Evolutionary conservation across 2,329 filamentous ascomycete genomes (phyloP), one percentile per base, ranked within the genome.

Genomic region (Xylariaceae sp.): DNA sequence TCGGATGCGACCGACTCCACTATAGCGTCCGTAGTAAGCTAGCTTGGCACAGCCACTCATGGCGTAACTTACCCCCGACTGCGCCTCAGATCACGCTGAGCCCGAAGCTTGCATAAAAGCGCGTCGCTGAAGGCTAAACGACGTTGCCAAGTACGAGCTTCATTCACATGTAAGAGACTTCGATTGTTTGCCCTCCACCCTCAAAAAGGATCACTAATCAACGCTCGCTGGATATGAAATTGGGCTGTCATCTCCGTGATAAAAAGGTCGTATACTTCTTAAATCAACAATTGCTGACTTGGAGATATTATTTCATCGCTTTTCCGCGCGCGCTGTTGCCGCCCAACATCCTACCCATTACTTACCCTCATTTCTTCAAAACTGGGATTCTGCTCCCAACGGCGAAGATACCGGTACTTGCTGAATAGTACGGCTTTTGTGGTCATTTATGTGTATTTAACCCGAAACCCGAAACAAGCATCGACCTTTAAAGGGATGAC

Each of bases 81-180:
- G n/a, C n/a, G 40, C 40, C 40, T 26, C 40, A 42, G 29, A 43
- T 16, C 21, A 43, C 15, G 41, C 15, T 29, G 41, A 6, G 21
- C 41, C 41, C 21, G 10, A 19, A 29, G 22, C 41, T 45, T 32
- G 26, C 15, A 41, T 2, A 26, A 41, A 59, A 54, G 56, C 56
- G 56, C 56, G 56, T 58, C 54, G 47, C 53, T 39, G n/a, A 16
- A 19, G 47, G 40, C 44, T 44, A 32, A 49, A 36, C 51, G 50
- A 32, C 47, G 40, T n/a, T n/a, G n/a, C n/a, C 39, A 12, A 10
- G 26, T 44, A 15, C 41, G 34, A 26, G 18, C 44, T 46, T 36
- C 16, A 42, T 49, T 40, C 12, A 16, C 44, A 16, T 34, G 50
- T 58, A 51, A 42, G 50, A 16, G n/a, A 39, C n/a, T 44, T 22